Conservation (phyloP, 306 rosid genomes). For the Potentilla sterilis region DNA sequence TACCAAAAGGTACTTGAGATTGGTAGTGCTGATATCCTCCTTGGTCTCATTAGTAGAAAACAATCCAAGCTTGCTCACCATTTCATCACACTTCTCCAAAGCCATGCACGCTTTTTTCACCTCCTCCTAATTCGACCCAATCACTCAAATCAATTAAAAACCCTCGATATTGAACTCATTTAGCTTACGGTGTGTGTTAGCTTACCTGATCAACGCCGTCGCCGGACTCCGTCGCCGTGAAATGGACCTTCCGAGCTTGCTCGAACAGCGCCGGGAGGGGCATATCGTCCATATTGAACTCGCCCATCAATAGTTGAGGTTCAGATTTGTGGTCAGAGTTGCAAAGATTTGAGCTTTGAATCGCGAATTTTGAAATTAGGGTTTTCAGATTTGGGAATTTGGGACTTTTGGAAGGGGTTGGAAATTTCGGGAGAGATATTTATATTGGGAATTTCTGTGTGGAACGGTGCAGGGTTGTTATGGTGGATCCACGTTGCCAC, state of each 20-base stretch:
- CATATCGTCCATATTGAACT: conserved; percentile 55
- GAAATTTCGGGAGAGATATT: background rate
- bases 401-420: background rate
- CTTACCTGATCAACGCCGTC: conserved; percentile 59
- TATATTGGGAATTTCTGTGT: background rate
- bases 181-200: background rate
- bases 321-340: background rate
- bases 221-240: conserved; percentile 52
- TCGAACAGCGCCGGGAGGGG: conserved; percentile 78
- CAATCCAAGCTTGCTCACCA: conserved; percentile 73
- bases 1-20: conserved; percentile 87
- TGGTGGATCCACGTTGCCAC: conserved; percentile 1
- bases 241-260: conserved; percentile 75
- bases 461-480: background rate
- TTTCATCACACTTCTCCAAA: conserved; percentile 70
- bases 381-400: background rate
- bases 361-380: conserved; percentile 12
- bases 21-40: conserved; percentile 80
- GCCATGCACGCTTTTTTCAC: conserved; percentile 66
- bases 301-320: conserved; percentile 29
- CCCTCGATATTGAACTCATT: background rate
- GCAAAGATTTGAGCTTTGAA: background rate
- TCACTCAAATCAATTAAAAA: background rate
- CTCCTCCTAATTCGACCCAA: conserved; percentile 42
- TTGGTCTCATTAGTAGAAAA: conserved; percentile 87